A percentile compares a stretch with the other conserved stretches of the same genome.
phyloP scores from a whole-genome alignment of 1,284 basidiomycete genomes.

The Irpex sp. region DNA sequence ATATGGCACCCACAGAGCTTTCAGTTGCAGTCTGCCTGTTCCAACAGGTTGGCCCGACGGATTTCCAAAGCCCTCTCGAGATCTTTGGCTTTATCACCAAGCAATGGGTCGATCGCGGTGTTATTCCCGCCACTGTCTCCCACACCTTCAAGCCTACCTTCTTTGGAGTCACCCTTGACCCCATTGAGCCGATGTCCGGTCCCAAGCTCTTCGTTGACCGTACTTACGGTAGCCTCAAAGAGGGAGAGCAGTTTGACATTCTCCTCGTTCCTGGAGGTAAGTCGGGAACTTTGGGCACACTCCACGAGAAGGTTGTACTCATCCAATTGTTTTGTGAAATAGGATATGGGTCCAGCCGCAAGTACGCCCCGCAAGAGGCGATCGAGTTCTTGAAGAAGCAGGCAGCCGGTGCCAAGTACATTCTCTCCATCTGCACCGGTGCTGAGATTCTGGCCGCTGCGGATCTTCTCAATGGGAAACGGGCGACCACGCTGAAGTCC shows the following conservation, averaged over 20 bases:
- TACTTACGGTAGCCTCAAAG: conserved; percentile 31
- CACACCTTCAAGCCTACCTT: conserved; percentile 28
- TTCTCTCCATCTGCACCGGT: conserved; percentile 42
- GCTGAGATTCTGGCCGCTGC: conserved; percentile 33
- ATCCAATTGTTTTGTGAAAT: background rate
- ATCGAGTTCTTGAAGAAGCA: conserved; percentile 28
- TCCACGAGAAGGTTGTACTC: background rate
- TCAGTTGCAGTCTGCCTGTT: conserved; percentile 16
- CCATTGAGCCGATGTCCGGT: conserved; percentile 25
- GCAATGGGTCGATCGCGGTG: conserved; percentile 27
- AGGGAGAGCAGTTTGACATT: conserved; percentile 14
- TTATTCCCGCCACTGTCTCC: conserved; percentile 23
- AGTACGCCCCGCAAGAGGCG: background rate
- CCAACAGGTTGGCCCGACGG: conserved; percentile 22
- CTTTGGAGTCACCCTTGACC: conserved; percentile 13
- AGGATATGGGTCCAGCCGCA: conserved; percentile 5
- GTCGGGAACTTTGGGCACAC: no score
- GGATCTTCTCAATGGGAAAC: conserved; percentile 35
- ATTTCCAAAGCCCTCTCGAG: conserved; percentile 40
- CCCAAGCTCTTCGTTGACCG: conserved; percentile 33
- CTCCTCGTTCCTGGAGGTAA: conserved; percentile 16
- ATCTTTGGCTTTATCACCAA: conserved; percentile 32
- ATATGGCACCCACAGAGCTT: conserved; percentile 1
- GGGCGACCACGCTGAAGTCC: conserved; percentile 40
- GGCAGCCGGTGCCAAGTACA: conserved; percentile 32